A percentile compares a stretch with the other conserved stretches of the same genome.
Evolutionary conservation across 73 alveolate genomes (phyloP).

Genomic region (Symbiodinium pilosum): DNA sequence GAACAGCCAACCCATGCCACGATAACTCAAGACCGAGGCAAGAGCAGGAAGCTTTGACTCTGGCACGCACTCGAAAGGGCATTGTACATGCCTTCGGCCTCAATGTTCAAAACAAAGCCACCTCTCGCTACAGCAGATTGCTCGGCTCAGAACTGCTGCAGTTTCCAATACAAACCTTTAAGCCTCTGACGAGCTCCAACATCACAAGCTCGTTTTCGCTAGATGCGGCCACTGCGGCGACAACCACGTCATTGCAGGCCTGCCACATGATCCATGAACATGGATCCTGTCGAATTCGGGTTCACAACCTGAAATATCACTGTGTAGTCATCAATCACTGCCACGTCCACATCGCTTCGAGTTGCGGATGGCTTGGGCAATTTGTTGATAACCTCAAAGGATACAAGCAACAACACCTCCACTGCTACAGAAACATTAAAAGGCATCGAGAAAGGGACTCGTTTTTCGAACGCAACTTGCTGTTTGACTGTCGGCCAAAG

Average conservation of each 20-base stretch:
- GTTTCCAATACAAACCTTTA: neutral
- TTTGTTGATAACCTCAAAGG: conserved; percentile 41
- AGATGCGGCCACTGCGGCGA: conserved; percentile 91
- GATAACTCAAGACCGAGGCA: neutral
- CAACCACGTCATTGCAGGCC: conserved; percentile 94
- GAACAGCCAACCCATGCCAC: neutral
- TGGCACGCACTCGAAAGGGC: conserved; percentile 87
- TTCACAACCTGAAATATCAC: conserved; percentile 88
- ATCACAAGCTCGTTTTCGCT: conserved; percentile 80
- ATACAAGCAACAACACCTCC: neutral
- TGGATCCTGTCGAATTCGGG: too few species aligned
- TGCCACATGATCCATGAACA: neutral
- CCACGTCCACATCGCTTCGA: conserved; percentile 92
- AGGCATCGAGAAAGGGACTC: neutral
- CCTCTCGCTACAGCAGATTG: neutral
- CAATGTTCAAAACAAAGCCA: neutral
- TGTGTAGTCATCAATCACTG: conserved; percentile 87
- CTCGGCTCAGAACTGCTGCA: neutral
- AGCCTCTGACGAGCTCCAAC: conserved; percentile 62
- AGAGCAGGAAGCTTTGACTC: conserved; percentile 77
- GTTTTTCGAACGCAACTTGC: conserved; percentile 85
- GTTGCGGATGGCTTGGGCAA: conserved; percentile 88
- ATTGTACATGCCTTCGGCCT: conserved; percentile 95
- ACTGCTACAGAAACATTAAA: neutral
- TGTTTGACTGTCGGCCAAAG: conserved; percentile 82